Percentiles rank a stretch among this genome's conserved stretches.
Evolutionary conservation across 768 basidiomycete genomes (phyloP).

Genomic region (Xerocomellus chrysenteron): DNA sequence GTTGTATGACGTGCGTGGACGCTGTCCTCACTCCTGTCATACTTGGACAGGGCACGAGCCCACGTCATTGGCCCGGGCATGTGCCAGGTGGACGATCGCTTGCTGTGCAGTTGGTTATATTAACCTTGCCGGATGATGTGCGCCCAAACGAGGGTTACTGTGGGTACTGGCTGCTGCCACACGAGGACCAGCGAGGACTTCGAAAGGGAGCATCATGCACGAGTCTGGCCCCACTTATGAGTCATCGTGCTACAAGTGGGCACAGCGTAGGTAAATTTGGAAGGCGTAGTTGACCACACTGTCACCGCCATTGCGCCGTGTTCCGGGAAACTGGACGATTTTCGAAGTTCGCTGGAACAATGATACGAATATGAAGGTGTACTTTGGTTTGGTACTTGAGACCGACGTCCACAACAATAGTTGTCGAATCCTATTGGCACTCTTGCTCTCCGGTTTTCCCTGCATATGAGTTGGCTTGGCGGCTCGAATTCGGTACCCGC

Average conservation of each 20-base stretch:
- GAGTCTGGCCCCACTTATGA: no score
- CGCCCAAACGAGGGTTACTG: no score
- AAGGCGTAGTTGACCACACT: not conserved
- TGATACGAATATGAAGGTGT: not conserved
- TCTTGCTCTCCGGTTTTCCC: not conserved
- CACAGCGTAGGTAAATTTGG: not conserved
- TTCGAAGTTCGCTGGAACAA: not conserved
- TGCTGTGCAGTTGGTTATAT: no score
- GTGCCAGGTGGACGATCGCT: no score
- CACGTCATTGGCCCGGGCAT: no score
- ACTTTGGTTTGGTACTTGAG: not conserved
- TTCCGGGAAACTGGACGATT: conserved; percentile 25
- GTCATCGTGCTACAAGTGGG: not conserved
- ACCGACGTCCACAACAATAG: not conserved
- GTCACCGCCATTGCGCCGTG: conserved; percentile 24
- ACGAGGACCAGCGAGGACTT: no score
- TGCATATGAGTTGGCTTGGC: conserved; percentile 9
- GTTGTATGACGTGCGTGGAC: no score
- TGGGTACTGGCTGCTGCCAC: no score
- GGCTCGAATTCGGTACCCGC: conserved; percentile 10
- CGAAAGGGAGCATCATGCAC: no score
- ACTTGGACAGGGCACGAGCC: no score
- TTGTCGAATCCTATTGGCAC: not conserved
- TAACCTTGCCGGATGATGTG: no score
- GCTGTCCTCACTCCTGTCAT: not conserved